Evolutionary conservation across 1,284 basidiomycete species (phyloP).

Genomic region (Malassezia globosa): DNA sequence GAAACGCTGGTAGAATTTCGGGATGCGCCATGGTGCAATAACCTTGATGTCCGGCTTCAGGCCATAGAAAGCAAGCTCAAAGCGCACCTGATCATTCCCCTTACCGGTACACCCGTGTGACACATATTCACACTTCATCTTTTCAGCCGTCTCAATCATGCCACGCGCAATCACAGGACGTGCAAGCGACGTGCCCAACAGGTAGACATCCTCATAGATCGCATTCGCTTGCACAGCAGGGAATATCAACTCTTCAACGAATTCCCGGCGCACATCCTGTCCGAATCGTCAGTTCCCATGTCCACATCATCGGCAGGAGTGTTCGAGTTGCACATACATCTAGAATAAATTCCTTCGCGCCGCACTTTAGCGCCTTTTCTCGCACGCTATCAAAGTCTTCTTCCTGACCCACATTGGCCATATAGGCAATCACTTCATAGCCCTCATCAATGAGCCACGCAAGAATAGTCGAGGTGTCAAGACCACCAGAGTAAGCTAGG

Average conservation of each 20-base stretch:
- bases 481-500: constrained; percentile 91
- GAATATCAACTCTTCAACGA: constrained; percentile 92
- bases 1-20: constrained; percentile 71
- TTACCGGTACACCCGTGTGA: constrained; percentile 98
- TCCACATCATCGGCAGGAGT: too few species aligned
- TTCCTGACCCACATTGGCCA: constrained; percentile 98
- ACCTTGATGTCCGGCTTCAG: constrained; percentile 98
- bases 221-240: constrained; percentile 93
- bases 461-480: constrained; percentile 53
- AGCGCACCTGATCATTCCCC: constrained; percentile 98
- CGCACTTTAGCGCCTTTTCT: constrained; percentile 79
- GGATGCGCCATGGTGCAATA: constrained; percentile 91
- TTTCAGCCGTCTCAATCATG: constrained; percentile 87
- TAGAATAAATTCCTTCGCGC: constrained; percentile 88
- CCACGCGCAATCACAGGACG: constrained; percentile 97
- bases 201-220: constrained; percentile 99
- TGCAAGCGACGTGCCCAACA: constrained; percentile 92
- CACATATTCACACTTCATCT: constrained; percentile 62
- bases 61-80: constrained; percentile 97
- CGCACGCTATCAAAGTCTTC: constrained; percentile 94
- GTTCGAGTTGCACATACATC: too few species aligned
- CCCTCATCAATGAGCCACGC: constrained; percentile 70
- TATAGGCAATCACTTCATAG: constrained; percentile 94
- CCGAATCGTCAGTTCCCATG: too few species aligned
- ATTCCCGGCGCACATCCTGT: constrained; percentile 91